Conservation (phyloP, 495 filamentous ascomycete genomes). For the Aspergillus kassunensis region DNA sequence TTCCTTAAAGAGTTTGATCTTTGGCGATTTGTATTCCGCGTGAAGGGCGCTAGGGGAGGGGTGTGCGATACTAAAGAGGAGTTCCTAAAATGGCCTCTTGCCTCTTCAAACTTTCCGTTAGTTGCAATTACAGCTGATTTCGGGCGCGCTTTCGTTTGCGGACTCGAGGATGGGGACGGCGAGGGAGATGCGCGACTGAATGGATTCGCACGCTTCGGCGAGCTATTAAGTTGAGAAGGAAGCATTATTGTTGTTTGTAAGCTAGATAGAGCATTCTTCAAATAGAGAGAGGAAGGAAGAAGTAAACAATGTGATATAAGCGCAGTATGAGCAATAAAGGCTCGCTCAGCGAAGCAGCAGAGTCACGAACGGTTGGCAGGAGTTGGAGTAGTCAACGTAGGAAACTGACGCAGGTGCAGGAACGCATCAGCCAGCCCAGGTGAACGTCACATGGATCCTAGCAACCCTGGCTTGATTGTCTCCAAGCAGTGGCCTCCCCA, state of each 20-base stretch:
- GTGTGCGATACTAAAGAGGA: constrained; percentile 50
- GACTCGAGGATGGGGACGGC: constrained; percentile 55
- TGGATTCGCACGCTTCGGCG: constrained; percentile 68
- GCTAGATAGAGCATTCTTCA: constrained; percentile 34
- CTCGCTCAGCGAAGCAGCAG: constrained; percentile 5
- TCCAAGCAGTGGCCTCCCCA: neutral
- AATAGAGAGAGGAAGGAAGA: constrained; percentile 9
- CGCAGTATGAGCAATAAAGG: constrained; percentile 9
- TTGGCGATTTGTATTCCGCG: constrained; percentile 26
- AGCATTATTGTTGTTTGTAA: constrained; percentile 33
- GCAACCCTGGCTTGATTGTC: constrained; percentile 5
- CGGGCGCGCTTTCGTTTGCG: constrained; percentile 50
- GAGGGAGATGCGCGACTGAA: constrained; percentile 63
- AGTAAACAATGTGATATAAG: constrained; percentile 3
- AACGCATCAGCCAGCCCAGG: constrained; percentile 1
- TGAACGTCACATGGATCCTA: constrained; percentile 1
- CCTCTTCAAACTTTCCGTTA: constrained; percentile 36
- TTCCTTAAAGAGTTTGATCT: constrained; percentile 61
- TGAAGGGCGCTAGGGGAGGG: constrained; percentile 27
- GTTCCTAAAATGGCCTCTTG: constrained; percentile 52
- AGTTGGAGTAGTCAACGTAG: constrained; percentile 1
- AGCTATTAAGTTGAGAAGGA: constrained; percentile 43
- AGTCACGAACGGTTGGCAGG: constrained; percentile 8
- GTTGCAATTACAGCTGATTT: constrained; percentile 69
- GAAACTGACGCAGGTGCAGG: constrained; percentile 6